Percentiles rank a stretch among this genome's conserved stretches.
Conservation (phyloP, 225 moss, liverwort and hornwort species). For the Lunularia cruciata region DNA sequence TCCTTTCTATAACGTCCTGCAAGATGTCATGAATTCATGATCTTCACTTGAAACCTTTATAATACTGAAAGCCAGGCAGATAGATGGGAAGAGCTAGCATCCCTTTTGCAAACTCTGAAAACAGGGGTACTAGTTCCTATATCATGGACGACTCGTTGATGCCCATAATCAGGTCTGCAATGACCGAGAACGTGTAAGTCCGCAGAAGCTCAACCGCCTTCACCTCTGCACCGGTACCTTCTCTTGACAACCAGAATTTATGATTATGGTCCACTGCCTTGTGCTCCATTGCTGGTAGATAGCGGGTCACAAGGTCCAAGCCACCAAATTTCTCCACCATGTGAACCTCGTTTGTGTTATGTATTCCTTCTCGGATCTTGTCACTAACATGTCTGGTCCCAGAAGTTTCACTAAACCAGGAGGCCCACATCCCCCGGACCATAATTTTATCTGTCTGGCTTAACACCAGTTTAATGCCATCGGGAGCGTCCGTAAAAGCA, state of each 20-base stretch:
- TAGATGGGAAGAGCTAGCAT: background rate
- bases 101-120: background rate
- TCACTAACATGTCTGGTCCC: background rate
- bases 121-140: background rate
- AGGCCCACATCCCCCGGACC: background rate
- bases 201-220: background rate
- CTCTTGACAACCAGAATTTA: background rate
- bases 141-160: background rate
- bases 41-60: background rate
- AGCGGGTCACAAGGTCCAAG: background rate
- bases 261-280: background rate
- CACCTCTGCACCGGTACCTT: background rate
- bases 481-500: background rate
- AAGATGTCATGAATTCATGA: background rate
- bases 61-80: slow-evolving; percentile 10
- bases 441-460: slow-evolving; percentile 2
- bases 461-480: slow-evolving; percentile 1
- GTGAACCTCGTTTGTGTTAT: background rate
- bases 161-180: background rate
- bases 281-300: slow-evolving; percentile 4
- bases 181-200: slow-evolving; percentile 4
- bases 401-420: background rate
- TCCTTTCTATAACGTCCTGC: background rate
- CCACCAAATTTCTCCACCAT: background rate
- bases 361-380: background rate